Conservation (phyloP, 257 asterid species). For the Misopates orontium region DNA sequence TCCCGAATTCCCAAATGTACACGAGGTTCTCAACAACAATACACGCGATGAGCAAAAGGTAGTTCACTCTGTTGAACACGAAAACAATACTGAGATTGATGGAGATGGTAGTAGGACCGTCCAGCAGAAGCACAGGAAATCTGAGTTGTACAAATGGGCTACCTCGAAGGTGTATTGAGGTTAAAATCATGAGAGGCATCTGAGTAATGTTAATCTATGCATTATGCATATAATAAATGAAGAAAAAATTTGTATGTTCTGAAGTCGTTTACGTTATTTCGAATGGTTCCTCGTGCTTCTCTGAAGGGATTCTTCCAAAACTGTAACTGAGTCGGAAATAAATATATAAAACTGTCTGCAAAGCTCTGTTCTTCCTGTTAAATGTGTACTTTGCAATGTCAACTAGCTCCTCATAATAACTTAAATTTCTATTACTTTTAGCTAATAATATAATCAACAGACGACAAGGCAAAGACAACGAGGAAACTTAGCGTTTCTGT, state of each 20-base stretch:
- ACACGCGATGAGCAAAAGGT: constrained; percentile 34
- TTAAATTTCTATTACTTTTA: no score
- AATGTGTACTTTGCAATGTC: no score
- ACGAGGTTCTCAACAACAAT: constrained; percentile 20
- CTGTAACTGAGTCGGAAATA: neutral
- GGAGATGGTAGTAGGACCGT: constrained; percentile 59
- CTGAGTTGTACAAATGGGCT: constrained; percentile 44
- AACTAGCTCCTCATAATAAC: neutral
- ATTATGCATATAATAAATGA: no score
- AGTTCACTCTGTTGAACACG: constrained; percentile 45
- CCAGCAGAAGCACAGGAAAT: constrained; percentile 50
- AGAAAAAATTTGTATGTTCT: no score
- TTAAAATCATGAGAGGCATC: constrained; percentile 23
- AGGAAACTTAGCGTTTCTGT: no score
- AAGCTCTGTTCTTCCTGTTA: neutral
- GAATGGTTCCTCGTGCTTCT: neutral
- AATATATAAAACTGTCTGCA: neutral
- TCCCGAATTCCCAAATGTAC: constrained; percentile 30
- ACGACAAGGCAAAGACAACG: no score
- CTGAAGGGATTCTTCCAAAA: neutral
- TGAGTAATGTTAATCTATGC: constrained; percentile 12
- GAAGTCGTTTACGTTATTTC: no score
- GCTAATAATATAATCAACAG: no score
- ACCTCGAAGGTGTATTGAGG: constrained; percentile 32
- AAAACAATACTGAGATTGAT: constrained; percentile 22